Base-by-base conservation (phyloP, 345 rosid genomes). In the Hibiscus mutabilis region DNA sequence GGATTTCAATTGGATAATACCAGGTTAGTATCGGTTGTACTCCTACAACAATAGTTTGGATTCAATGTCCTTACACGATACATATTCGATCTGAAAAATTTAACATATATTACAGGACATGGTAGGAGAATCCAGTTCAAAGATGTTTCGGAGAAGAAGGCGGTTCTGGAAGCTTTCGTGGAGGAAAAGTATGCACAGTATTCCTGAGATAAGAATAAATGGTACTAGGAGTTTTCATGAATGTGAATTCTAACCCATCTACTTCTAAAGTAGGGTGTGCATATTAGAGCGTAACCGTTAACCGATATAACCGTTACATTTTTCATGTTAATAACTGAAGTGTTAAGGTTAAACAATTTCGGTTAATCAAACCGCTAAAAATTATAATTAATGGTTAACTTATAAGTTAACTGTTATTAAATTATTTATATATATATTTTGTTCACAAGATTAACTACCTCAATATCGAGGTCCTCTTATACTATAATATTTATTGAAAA, bases 1-100 rank as follows among this genome's bases (percentile, higher is more conserved):
- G 46, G 79, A 83, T 47, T 80, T 83, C 80, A 66, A 72, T 67
- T 78, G 84, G 86, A 74, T 83, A 12, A 15, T 83, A 64, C 86
- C 86, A 53, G 86, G 86, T 83, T 24, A 47, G 79, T 77, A 15
- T 22, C 27, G 1, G 22, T 10, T 31, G 1, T 37, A 11, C 37
- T 57, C 21, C 18, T 42, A 40, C 57, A 24, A 21, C 5, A 22
- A 16, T 24, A 46, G 14, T 25, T 56, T 46, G 57, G 35, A 46
- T 40, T 47, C 4, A 3, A 6, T 2, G 10, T 51, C n/a, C 4
- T 24, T 24, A 13, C 7, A 21, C 6, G 1, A 6, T n/a, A 18
- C 6, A 0, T 2, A 51, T 68, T 47, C 44, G 7, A 49, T 60
- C 46, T 31, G 0, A 31, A 24, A 18, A 5, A 1, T 51, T 64